Percentiles rank a stretch among this genome's conserved stretches.
Evolutionary conservation across 2,329 filamentous ascomycete species (phyloP).

Genomic region (Paraphoma sp.): DNA sequence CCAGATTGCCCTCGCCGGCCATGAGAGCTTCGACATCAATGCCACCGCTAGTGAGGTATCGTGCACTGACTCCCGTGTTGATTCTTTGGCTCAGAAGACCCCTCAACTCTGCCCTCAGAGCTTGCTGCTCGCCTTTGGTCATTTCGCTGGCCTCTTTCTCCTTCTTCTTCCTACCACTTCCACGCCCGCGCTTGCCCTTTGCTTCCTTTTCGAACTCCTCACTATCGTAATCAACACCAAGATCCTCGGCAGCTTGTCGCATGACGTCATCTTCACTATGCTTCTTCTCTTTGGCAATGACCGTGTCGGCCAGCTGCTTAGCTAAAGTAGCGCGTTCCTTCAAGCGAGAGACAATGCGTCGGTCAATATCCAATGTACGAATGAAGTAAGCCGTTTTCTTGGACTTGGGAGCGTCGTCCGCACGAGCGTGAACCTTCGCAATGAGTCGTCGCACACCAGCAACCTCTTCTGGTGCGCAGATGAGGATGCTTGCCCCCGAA

Average conservation of each 20-base stretch:
- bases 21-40: conserved; percentile 81
- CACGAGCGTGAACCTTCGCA: conserved; percentile 79
- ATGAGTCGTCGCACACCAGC: conserved; percentile 82
- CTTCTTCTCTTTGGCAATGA: conserved; percentile 85
- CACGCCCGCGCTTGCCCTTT: conserved; percentile 65
- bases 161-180: conserved; percentile 75
- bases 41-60: conserved; percentile 81
- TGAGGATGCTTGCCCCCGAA: conserved; percentile 80
- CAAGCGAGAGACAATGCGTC: conserved; percentile 76
- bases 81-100: conserved; percentile 74
- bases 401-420: conserved; percentile 54
- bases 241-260: conserved; percentile 82
- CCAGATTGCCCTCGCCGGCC: conserved; percentile 63
- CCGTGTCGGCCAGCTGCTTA: conserved; percentile 85
- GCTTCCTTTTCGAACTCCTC: conserved; percentile 76
- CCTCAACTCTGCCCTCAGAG: conserved; percentile 74
- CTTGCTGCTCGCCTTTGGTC: conserved; percentile 75
- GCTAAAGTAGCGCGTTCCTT: conserved; percentile 79
- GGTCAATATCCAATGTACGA: conserved; percentile 81
- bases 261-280: conserved; percentile 86
- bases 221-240: conserved; percentile 92
- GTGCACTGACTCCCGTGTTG: conserved; percentile 87
- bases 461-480: conserved; percentile 92
- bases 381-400: conserved; percentile 70
- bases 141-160: conserved; percentile 72